Base-by-base conservation (phyloP, 1,139 yeast genomes). In the Torulaspora pretoriensis region DNA sequence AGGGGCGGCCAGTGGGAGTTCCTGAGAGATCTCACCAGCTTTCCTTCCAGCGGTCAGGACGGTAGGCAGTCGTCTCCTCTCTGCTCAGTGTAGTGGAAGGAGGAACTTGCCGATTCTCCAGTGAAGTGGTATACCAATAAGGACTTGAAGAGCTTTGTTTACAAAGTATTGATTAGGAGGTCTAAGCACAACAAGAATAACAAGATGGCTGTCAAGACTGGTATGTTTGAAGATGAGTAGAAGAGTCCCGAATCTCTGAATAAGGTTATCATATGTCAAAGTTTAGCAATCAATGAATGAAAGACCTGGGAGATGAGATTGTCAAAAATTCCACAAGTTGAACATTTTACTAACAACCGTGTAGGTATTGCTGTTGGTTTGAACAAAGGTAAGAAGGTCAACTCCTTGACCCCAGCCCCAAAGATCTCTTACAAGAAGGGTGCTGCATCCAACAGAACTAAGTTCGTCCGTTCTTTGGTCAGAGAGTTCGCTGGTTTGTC, bases 351-450 rank as follows among this genome's bases (percentile, higher is more conserved):
- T 63, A 63, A 63, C 65, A 16, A 51, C 69, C 40, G 17, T 36
- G 43, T 50, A 84, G 98, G 97, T 77, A 88, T 92, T 75, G 96
- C 96, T 78, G 83, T 83, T 79, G 98, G 98, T 75, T 78, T 83
- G 75, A 92, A 92, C 96, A 90, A 92, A 80, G 98, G 98, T 76
- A 95, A 85, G 95, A 83, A 86, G 80, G 94, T 88, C 77, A 81
- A 88, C 74, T 77, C 89, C 60, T 87, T 87, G 80, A 89, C 85
- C 73, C 88, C 86, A 71, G 84, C 89, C 68, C 90, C 96, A 75
- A 89, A 88, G 78, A 80, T 86, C 69, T 88, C 97, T 60, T 81
- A 86, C 88, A 86, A 94, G 81, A 92, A 92, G 84, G 97, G 97
- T 75, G 85, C 88, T 73, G 75, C 83, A 60, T 87, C 97, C 70